phyloP scores from a whole-genome alignment of 805 yeast species.

The Yarrowia phangngaensis region DNA sequence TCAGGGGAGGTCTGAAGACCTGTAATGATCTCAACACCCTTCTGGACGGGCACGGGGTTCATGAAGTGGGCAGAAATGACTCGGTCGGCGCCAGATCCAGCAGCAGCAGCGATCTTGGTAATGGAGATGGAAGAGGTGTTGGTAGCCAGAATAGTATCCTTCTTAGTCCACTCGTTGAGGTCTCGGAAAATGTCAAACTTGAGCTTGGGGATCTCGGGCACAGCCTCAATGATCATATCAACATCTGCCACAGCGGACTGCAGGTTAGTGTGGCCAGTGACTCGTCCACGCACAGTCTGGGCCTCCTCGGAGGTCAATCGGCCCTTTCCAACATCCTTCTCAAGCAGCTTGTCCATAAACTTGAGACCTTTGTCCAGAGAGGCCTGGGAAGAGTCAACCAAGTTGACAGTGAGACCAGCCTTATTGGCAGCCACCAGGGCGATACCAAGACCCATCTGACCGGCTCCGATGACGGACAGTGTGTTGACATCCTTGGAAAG shows the following conservation, averaged over 20 bases:
- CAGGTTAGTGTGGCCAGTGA: conserved; percentile 34
- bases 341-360: conserved; percentile 41
- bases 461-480: conserved; percentile 44
- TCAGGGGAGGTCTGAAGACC: conserved; percentile 44
- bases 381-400: conserved; percentile 39
- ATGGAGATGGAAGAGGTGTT: conserved; percentile 46
- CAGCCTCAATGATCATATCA: conserved; percentile 45
- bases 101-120: conserved; percentile 46
- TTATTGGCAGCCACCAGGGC: conserved; percentile 44
- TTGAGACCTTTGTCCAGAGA: conserved; percentile 39
- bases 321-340: conserved; percentile 41
- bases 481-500: conserved; percentile 29
- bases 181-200: conserved; percentile 40
- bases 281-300: conserved; percentile 34
- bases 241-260: conserved; percentile 35
- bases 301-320: conserved; percentile 39
- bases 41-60: conserved; percentile 48
- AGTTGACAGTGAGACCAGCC: conserved; percentile 40
- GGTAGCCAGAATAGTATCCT: conserved; percentile 41
- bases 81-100: conserved; percentile 42
- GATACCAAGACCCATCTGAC: conserved; percentile 47
- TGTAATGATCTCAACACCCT: conserved; percentile 44
- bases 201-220: conserved; percentile 43
- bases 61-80: conserved; percentile 46
- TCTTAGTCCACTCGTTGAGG: conserved; percentile 37